Evolutionary conservation across 768 basidiomycete genomes (phyloP).

Genomic region (Crucibulum laeve): DNA sequence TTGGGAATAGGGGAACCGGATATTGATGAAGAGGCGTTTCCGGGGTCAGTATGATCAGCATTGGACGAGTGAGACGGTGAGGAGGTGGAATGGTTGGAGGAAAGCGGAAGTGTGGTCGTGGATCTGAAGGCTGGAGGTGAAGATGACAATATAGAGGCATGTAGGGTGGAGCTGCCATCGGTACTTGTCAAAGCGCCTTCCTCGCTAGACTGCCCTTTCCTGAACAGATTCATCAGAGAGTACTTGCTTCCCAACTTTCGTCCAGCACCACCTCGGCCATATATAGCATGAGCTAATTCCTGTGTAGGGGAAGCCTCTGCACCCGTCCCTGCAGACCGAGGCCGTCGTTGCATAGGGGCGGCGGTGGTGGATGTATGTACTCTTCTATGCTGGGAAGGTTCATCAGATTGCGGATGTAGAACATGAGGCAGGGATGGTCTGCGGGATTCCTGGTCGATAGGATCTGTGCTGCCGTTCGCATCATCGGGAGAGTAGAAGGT

Average conservation of each 20-base stretch:
- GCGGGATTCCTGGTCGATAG: conserved; percentile 34
- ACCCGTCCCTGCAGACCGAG: conserved; percentile 70
- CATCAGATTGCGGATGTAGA: conserved; percentile 25
- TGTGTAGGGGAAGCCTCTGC: conserved; percentile 40
- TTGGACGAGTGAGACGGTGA: conserved; percentile 8
- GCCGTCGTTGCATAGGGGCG: conserved; percentile 40
- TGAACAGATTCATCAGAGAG: conserved; percentile 71
- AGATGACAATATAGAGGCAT: conserved; percentile 3
- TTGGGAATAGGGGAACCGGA: conserved; percentile 14
- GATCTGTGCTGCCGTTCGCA: conserved; percentile 14
- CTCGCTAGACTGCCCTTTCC: conserved; percentile 45
- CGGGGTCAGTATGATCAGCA: conserved; percentile 10
- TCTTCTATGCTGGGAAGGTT: conserved; percentile 27
- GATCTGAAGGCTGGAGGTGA: conserved; percentile 16
- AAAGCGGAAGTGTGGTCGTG: conserved; percentile 17
- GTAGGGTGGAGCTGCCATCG: conserved; percentile 10
- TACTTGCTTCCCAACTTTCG: conserved; percentile 64
- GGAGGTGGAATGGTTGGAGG: conserved; percentile 14
- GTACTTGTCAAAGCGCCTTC: conserved; percentile 10
- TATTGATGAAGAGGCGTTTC: conserved; percentile 12
- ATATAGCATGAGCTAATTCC: conserved; percentile 19
- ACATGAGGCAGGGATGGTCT: conserved; percentile 71
- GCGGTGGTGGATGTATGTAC: conserved; percentile 22
- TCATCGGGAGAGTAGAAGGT: conserved; percentile 36
- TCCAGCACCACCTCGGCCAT: conserved; percentile 29